Conservation (phyloP, 495 filamentous ascomycete genomes). For the Aspergillus indologenus region DNA sequence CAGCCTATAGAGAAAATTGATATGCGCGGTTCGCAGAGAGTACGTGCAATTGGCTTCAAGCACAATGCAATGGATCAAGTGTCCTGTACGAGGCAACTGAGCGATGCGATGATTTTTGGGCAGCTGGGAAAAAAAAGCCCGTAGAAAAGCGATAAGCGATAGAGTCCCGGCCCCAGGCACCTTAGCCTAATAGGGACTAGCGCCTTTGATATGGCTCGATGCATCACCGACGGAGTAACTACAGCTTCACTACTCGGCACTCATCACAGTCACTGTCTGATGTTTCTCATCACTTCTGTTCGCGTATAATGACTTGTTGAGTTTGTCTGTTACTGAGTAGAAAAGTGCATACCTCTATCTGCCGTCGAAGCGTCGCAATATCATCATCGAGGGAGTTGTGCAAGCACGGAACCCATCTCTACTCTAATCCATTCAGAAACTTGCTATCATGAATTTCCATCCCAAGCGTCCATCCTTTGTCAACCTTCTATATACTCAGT, state of each 20-base stretch:
- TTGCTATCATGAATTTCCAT: constrained; percentile 9
- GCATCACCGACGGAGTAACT: not conserved
- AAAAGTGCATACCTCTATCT: too few relatives aligned
- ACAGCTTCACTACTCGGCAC: too few relatives aligned
- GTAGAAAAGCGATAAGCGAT: constrained; percentile 23
- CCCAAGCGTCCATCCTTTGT: not conserved
- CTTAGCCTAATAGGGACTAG: constrained; percentile 14
- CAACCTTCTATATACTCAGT: constrained; percentile 5
- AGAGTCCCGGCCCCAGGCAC: constrained; percentile 1
- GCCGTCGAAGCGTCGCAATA: not conserved
- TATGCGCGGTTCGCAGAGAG: too few relatives aligned
- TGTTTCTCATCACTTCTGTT: not conserved
- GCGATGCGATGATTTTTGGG: not conserved
- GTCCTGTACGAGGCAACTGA: not conserved
- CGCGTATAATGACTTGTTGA: too few relatives aligned
- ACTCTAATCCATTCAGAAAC: not conserved
- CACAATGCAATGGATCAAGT: not conserved
- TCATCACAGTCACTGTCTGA: too few relatives aligned
- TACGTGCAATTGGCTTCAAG: too few relatives aligned
- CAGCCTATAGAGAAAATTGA: not conserved
- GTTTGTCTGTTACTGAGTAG: too few relatives aligned
- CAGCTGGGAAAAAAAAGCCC: constrained; percentile 18
- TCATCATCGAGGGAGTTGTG: not conserved
- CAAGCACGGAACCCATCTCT: not conserved
- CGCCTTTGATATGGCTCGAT: not conserved